A percentile compares a stretch with the other conserved stretches of the same genome.
These are phyloP conservation scores for Populus tremula DNA, from an alignment of 345 rosid genomes.

Conservation along the genomic window DNA sequence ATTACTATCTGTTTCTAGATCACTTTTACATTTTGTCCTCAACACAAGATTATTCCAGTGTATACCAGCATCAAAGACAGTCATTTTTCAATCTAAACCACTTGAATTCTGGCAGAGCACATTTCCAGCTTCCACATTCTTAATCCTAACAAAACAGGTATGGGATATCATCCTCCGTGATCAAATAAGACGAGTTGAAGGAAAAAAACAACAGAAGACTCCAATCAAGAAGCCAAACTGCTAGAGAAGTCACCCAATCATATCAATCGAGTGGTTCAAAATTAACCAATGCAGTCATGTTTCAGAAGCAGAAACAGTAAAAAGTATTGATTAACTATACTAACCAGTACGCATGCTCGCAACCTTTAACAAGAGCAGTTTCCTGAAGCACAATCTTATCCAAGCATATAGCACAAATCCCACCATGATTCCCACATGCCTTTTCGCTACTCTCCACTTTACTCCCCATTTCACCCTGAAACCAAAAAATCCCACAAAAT, in stretches of 20 bases:
- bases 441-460: slow-evolving; percentile 24
- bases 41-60: background rate
- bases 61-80: background rate
- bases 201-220: background rate
- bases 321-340: background rate
- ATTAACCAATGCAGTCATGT: background rate
- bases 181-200: background rate
- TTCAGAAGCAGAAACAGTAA: background rate
- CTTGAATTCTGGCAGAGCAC: background rate
- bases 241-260: background rate
- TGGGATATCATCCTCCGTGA: background rate
- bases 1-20: background rate
- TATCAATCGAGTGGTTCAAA: no score
- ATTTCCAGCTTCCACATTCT: background rate
- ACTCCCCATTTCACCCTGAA: slow-evolving; percentile 46
- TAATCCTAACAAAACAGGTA: background rate
- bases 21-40: background rate
- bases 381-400: slow-evolving; percentile 78
- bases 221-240: background rate
- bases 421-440: slow-evolving; percentile 61
- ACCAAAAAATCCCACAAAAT: background rate
- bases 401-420: slow-evolving; percentile 82
- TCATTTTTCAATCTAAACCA: background rate
- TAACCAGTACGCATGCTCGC: slow-evolving; percentile 97
- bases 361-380: slow-evolving; percentile 87